These are phyloP conservation scores for Rhodofomes roseus DNA, from an alignment of 1,284 basidiomycete genomes.

Conservation along the genomic window DNA sequence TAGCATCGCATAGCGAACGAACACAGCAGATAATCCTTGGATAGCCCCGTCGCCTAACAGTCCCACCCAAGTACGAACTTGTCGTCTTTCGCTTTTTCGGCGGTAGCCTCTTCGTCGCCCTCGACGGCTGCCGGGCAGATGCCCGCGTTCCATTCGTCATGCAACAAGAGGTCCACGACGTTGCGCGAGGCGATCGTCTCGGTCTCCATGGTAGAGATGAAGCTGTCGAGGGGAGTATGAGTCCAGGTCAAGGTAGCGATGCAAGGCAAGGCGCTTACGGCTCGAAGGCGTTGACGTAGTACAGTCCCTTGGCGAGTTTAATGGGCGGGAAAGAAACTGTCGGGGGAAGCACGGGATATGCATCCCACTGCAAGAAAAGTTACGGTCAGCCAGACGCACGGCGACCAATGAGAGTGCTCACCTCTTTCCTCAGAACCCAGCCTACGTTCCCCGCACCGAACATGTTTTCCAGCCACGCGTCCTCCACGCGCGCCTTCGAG, in stretches of 20 bases:
- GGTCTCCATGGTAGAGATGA: conserved; percentile 90
- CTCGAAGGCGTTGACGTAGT: conserved; percentile 90
- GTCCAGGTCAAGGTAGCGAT: neutral
- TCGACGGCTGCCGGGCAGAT: conserved; percentile 40
- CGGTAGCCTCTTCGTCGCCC: neutral
- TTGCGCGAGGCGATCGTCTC: conserved; percentile 84
- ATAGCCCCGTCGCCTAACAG: conserved; percentile 37
- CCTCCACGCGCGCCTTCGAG: conserved; percentile 59
- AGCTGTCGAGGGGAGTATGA: conserved; percentile 33
- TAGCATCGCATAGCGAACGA: neutral
- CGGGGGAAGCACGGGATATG: conserved; percentile 72
- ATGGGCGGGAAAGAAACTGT: conserved; percentile 71
- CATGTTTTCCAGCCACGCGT: conserved; percentile 63
- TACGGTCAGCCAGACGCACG: conserved; percentile 3
- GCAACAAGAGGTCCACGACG: conserved; percentile 72
- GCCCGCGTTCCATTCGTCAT: conserved; percentile 60
- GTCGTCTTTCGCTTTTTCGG: conserved; percentile 14
- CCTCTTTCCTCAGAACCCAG: conserved; percentile 85
- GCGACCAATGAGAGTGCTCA: conserved; percentile 25
- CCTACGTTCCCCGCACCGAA: conserved; percentile 61
- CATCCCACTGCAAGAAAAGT: conserved; percentile 56
- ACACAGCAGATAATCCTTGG: neutral
- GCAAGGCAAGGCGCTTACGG: conserved; percentile 32
- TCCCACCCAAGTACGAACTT: conserved; percentile 69
- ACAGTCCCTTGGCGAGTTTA: conserved; percentile 72